Conservation (phyloP, 129 eudicot species). For the Silybum marianum region DNA sequence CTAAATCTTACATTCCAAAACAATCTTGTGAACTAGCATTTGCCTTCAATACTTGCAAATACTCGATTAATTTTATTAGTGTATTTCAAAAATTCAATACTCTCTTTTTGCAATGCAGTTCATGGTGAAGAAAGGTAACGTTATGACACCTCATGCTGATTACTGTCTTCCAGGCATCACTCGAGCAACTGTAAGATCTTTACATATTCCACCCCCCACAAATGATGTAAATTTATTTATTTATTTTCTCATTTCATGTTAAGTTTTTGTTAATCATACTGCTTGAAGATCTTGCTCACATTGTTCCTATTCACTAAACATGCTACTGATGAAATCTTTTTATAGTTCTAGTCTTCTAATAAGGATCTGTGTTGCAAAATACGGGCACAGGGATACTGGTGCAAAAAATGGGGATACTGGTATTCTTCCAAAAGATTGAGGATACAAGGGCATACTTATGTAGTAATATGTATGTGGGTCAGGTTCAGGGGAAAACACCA, state of each 20-base stretch:
- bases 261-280: neutral
- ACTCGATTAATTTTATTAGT: neutral
- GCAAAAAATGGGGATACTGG: no score
- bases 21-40: neutral
- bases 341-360: neutral
- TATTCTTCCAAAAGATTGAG: no score
- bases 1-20: neutral
- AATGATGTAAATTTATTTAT: neutral
- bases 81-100: neutral
- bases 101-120: constrained; percentile 55
- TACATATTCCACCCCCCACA: constrained; percentile 12
- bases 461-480: no score
- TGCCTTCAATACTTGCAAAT: neutral
- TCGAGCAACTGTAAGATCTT: constrained; percentile 89
- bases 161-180: constrained; percentile 99
- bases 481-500: no score
- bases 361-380: neutral
- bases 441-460: no score
- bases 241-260: neutral
- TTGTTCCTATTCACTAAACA: neutral
- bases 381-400: no score
- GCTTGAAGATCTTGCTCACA: neutral
- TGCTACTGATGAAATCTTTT: neutral
- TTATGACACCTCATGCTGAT: constrained; percentile 93
- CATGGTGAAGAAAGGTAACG: constrained; percentile 87